Evolutionary conservation across 305 asterid species (phyloP), one percentile per base, ranked within the genome.

Genomic region (Lippia alba): DNA sequence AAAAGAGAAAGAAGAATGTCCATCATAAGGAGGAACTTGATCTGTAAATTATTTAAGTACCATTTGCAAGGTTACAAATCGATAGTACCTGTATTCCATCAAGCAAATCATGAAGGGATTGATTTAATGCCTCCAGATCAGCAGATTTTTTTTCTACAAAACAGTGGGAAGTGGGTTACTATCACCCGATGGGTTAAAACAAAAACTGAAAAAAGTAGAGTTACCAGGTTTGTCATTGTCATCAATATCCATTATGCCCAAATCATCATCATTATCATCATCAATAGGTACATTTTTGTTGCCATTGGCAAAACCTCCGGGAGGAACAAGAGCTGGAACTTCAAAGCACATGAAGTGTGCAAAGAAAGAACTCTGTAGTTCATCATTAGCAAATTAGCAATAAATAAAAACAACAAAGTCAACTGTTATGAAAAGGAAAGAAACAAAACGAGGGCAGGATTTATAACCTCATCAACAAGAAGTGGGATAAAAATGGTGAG

Each of bases 271-370:
- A 66, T 86, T 77, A 62, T 77, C 90, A 76, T 87, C 90, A 59
- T 82, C 91, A 64, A 67, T 78, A 61, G 82, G 80, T 46, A 74
- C 84, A 68, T 80, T 70, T 83, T 86, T 84, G 75, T 68, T 85
- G 62, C 95, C 92, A 76, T 84, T 87, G 72, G 81, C 85, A 83
- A 76, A 76, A 72, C 92, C 89, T 73, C 97, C 96, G 34, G 94
- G 94, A 24, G 99, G 97, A 81, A 90, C 91, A 74, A 94, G 97
- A 73, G 94, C 92, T 70, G 97, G 98, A 81, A 95, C 97, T 84
- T 92, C 98, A 86, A 95, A 95, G 89, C 99, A 92, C 99, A 95
- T 92, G 79, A 95, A 95, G 85, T 90, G 98, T 51, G 99, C 99
- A 79, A 95, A 95, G 85, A 95, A 95, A 44, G 98, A 92, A 77